Percentiles rank a stretch among this genome's conserved stretches.
These are phyloP conservation scores for Diaporthe citrichinensis DNA, from an alignment of 2,329 filamentous ascomycete genomes.

Conservation along the genomic window DNA sequence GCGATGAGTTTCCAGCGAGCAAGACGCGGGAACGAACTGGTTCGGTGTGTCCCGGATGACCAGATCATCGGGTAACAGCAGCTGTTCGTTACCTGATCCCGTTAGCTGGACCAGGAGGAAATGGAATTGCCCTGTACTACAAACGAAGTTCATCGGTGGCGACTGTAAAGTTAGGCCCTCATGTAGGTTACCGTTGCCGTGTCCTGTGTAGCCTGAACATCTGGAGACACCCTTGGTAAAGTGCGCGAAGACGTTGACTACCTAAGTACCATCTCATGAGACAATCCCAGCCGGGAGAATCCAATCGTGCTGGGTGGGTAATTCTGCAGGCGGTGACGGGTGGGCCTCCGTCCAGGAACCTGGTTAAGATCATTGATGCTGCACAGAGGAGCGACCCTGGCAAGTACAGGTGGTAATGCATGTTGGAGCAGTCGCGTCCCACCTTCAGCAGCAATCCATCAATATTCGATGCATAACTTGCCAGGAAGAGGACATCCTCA, in stretches of 20 bases:
- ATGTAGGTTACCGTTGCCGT: conserved; percentile 13
- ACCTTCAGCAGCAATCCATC: neutral
- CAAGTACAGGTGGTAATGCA: neutral
- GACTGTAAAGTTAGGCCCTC: neutral
- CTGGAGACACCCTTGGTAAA: neutral
- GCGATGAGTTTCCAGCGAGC: too few species aligned
- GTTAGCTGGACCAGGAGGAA: neutral
- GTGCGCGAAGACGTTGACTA: neutral
- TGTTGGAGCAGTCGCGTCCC: neutral
- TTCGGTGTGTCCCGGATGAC: neutral
- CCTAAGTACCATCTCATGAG: neutral
- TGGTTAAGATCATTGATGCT: neutral
- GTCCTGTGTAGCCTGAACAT: neutral
- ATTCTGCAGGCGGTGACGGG: neutral
- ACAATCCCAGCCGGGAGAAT: neutral
- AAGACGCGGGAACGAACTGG: neutral
- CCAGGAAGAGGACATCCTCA: neutral
- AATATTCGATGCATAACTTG: neutral
- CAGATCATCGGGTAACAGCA: conserved; percentile 11
- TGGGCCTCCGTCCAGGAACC: neutral
- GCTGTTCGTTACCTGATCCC: neutral
- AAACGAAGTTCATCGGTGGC: conserved; percentile 14
- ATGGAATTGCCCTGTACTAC: neutral
- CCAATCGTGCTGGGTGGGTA: neutral
- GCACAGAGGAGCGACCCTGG: neutral